Evolutionary conservation across 495 filamentous ascomycete species (phyloP).

Genomic region (Aspergillus kassunensis): DNA sequence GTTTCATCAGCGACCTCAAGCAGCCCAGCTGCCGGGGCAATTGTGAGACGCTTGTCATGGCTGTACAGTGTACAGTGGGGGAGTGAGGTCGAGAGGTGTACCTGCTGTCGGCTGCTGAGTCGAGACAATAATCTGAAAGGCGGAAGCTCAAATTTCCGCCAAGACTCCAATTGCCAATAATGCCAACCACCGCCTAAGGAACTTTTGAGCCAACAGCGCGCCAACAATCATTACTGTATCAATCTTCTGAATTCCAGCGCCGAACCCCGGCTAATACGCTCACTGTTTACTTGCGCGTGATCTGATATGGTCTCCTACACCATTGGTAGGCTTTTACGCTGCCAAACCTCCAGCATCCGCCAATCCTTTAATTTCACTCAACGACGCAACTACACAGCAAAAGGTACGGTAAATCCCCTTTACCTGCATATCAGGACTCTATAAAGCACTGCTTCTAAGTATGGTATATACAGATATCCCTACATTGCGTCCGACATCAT

Average conservation of each 20-base stretch:
- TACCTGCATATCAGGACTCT: not conserved
- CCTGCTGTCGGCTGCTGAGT: not conserved
- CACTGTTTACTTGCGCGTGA: too few relatives aligned
- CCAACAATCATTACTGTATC: too few relatives aligned
- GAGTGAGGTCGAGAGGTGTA: not conserved
- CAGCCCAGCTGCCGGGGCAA: conserved; percentile 63
- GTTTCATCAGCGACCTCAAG: conserved; percentile 51
- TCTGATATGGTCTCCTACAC: conserved; percentile 39
- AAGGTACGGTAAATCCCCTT: conserved; percentile 31
- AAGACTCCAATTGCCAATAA: conserved; percentile 30
- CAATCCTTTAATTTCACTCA: conserved; percentile 32
- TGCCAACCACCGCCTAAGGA: conserved; percentile 16
- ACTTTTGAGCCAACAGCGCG: too few relatives aligned
- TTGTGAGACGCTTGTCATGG: conserved; percentile 57
- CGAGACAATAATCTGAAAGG: conserved; percentile 20
- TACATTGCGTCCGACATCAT: conserved; percentile 46
- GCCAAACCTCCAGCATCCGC: conserved; percentile 29
- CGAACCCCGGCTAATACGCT: too few relatives aligned
- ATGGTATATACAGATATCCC: conserved; percentile 42
- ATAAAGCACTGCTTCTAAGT: not conserved
- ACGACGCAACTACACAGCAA: conserved; percentile 32
- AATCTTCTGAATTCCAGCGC: too few relatives aligned
- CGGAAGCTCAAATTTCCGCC: conserved; percentile 39
- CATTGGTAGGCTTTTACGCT: conserved; percentile 38
- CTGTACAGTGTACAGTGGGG: conserved; percentile 1